phyloP scores from a whole-genome alignment of 805 yeast species.

The Crinitomyces ghanaensis region DNA sequence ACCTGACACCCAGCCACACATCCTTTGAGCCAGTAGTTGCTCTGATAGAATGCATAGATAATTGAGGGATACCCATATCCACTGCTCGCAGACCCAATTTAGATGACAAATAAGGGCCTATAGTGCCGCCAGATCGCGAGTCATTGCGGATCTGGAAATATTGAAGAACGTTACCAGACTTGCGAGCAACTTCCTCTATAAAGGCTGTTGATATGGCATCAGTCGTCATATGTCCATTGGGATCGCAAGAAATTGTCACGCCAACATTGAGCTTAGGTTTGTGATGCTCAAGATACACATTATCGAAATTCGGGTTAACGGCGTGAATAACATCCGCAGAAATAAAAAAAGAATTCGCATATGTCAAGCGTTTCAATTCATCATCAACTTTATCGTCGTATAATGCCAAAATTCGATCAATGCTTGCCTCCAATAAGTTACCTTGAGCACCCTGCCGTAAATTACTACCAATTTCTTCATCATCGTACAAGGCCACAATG shows the following conservation, averaged over 20 bases:
- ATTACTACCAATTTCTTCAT: conserved; percentile 76
- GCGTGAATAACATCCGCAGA: conserved; percentile 82
- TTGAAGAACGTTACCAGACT: conserved; percentile 56
- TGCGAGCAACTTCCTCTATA: conserved; percentile 55
- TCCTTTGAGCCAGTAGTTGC: conserved; percentile 73
- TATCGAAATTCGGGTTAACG: conserved; percentile 54
- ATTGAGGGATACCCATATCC: conserved; percentile 74
- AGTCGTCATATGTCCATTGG: conserved; percentile 77
- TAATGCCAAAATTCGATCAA: conserved; percentile 32
- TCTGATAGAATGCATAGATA: conserved; percentile 78
- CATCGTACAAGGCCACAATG: conserved; percentile 58
- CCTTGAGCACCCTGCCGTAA: conserved; percentile 78
- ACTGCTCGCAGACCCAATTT: conserved; percentile 40
- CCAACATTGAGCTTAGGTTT: conserved; percentile 75
- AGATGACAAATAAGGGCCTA: conserved; percentile 48
- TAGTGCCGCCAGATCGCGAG: conserved; percentile 78
- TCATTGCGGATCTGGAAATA: conserved; percentile 79
- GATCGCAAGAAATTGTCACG: conserved; percentile 55
- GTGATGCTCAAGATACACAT: conserved; percentile 63
- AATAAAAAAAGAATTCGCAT: conserved; percentile 66
- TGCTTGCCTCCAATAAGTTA: conserved; percentile 54
- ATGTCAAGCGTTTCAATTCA: conserved; percentile 32
- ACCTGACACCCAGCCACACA: conserved; percentile 60
- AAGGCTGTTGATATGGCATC: conserved; percentile 64
- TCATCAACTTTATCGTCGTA: conserved; percentile 22